A percentile compares a stretch with the other conserved stretches of the same genome.
Conservation (phyloP, 192 early-diverging fungal species). For the Coemansia sp. region DNA sequence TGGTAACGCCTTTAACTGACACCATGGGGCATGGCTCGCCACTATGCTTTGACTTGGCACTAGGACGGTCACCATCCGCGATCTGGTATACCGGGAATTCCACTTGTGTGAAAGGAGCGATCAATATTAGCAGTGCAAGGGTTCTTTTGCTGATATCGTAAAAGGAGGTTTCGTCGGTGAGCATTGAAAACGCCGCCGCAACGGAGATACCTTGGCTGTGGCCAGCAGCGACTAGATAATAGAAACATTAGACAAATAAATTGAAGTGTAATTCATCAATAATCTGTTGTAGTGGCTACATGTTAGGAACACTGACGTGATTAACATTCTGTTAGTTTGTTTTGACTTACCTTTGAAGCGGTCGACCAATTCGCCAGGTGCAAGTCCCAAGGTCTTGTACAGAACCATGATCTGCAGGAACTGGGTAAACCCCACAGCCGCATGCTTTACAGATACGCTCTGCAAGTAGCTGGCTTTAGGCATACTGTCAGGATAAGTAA, state of each 20-base stretch:
- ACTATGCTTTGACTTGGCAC: not conserved
- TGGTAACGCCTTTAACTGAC: conserved; percentile 10
- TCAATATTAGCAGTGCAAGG: conserved; percentile 74
- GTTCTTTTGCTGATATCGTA: conserved; percentile 72
- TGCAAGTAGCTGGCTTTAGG: conserved; percentile 77
- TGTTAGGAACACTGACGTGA: not conserved
- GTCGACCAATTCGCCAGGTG: conserved; percentile 39
- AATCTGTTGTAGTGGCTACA: not conserved
- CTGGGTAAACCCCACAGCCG: conserved; percentile 85
- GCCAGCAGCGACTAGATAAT: conserved; percentile 58
- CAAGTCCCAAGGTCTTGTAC: conserved; percentile 61
- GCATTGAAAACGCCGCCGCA: conserved; percentile 77
- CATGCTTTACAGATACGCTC: conserved; percentile 71
- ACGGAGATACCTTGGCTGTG: conserved; percentile 90
- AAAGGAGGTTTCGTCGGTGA: conserved; percentile 77
- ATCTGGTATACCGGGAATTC: conserved; percentile 19
- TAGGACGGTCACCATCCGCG: not conserved
- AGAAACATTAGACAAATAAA: not conserved
- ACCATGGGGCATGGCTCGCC: conserved; percentile 27
- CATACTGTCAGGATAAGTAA: conserved; percentile 60
- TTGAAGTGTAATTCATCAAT: conserved; percentile 23
- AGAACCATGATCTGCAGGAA: conserved; percentile 73
- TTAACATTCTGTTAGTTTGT: not conserved
- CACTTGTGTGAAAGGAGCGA: conserved; percentile 78
- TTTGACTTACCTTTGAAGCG: conserved; percentile 29